A percentile compares a stretch with the other conserved stretches of the same genome.
Conservation (phyloP, 768 basidiomycete species). For the Calocybe indica region DNA sequence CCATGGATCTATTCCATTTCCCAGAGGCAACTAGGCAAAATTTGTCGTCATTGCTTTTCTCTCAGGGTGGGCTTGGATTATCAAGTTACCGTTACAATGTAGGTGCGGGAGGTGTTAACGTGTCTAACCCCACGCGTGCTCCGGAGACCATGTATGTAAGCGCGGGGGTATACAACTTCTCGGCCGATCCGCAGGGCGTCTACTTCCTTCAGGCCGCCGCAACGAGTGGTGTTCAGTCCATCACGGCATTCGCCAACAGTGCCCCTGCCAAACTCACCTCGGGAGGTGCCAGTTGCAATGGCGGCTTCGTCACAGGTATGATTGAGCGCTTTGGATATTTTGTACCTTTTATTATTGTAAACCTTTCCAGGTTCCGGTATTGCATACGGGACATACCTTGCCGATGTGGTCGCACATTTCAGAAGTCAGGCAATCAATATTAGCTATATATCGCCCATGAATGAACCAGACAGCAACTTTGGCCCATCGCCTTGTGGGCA, state of each 20-base stretch:
- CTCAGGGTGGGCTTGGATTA: conserved; percentile 29
- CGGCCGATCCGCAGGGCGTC: conserved; percentile 30
- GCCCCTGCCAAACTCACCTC: conserved; percentile 31
- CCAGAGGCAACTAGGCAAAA: conserved; percentile 34
- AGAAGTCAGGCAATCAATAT: conserved; percentile 29
- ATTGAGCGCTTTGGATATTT: neutral
- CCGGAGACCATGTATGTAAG: conserved; percentile 31
- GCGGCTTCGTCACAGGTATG: conserved; percentile 25
- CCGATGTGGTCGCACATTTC: conserved; percentile 36
- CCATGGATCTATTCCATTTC: conserved; percentile 33
- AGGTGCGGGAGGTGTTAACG: conserved; percentile 36
- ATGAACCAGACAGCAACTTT: conserved; percentile 34
- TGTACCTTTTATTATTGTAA: neutral
- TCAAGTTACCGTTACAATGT: conserved; percentile 38
- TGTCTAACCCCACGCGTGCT: conserved; percentile 30
- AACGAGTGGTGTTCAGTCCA: conserved; percentile 23
- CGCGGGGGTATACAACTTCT: conserved; percentile 33
- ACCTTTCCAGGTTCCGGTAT: conserved; percentile 19
- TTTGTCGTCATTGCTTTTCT: conserved; percentile 34
- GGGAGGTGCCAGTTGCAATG: conserved; percentile 27
- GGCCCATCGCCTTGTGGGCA: conserved; percentile 35
- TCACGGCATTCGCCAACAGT: conserved; percentile 39
- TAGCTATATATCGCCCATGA: conserved; percentile 37
- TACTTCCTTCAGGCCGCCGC: conserved; percentile 36
- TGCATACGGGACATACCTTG: conserved; percentile 35